These are phyloP conservation scores for Zopfia rhizophila DNA, from an alignment of 2,329 filamentous ascomycete species.

Conservation along the genomic window DNA sequence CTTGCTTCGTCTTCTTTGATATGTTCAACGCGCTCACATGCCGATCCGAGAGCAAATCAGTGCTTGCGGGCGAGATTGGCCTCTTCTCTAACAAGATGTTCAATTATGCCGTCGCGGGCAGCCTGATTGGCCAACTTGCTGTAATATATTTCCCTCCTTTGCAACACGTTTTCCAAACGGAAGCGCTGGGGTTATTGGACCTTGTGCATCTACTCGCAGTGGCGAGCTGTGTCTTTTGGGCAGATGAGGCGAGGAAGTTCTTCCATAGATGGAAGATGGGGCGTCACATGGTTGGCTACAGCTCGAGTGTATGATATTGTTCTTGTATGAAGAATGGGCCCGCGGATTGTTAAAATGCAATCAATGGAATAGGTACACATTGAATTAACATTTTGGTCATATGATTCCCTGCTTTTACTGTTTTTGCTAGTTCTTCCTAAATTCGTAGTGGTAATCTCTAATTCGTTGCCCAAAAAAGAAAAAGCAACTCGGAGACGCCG, in stretches of 20 bases:
- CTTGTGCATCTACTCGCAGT: constrained; percentile 76
- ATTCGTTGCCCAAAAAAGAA: too few species aligned
- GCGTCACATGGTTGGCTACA: constrained; percentile 47
- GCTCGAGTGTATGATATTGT: constrained; percentile 47
- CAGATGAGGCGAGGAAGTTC: constrained; percentile 87
- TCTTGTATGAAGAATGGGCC: background rate
- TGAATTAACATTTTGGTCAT: too few species aligned
- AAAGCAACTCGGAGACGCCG: too few species aligned
- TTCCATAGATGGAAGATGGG: constrained; percentile 55
- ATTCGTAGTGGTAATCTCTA: too few species aligned
- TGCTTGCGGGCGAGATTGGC: constrained; percentile 85
- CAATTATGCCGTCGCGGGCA: constrained; percentile 92
- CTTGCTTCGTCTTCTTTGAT: constrained; percentile 98
- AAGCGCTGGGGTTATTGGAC: constrained; percentile 80
- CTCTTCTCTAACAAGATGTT: constrained; percentile 91
- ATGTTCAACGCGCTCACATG: constrained; percentile 99
- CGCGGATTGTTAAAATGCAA: too few species aligned
- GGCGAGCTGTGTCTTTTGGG: constrained; percentile 94
- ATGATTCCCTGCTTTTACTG: too few species aligned
- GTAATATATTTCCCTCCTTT: constrained; percentile 96
- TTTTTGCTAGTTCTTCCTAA: too few species aligned
- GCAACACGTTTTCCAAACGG: constrained; percentile 95
- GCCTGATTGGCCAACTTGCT: constrained; percentile 83
- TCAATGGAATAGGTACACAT: too few species aligned
- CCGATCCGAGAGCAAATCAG: constrained; percentile 88